A percentile compares a stretch with the other conserved stretches of the same genome.
phyloP scores from a whole-genome alignment of 257 asterid species.

The Solanum sparsipilum region DNA sequence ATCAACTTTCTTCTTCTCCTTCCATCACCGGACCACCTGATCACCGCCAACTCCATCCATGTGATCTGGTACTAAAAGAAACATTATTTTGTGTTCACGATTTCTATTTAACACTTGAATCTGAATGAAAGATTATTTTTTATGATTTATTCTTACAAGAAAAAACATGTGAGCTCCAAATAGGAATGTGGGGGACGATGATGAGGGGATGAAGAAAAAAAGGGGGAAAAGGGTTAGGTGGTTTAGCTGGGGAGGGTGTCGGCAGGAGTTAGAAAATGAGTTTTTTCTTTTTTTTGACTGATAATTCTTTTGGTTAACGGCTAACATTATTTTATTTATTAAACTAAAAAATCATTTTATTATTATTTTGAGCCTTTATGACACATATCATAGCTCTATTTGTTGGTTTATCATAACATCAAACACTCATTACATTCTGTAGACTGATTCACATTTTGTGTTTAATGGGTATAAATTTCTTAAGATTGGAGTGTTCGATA shows the following conservation, averaged over 20 bases:
- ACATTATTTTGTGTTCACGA: background rate
- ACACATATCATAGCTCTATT: background rate
- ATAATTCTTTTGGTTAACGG: background rate
- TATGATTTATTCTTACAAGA: background rate
- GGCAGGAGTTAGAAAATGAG: background rate
- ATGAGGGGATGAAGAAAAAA: background rate
- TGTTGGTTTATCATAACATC: background rate
- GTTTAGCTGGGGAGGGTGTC: background rate
- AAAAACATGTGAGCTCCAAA: background rate
- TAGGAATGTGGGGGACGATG: background rate
- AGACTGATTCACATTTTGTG: background rate
- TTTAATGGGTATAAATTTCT: background rate
- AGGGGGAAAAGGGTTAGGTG: background rate
- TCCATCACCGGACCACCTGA: background rate
- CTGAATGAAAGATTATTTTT: background rate
- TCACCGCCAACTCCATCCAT: background rate
- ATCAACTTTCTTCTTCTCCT: background rate
- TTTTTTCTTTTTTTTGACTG: background rate
- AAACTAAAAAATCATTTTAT: background rate
- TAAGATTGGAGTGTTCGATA: background rate
- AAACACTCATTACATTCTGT: background rate
- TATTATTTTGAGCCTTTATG: background rate
- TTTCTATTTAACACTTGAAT: background rate
- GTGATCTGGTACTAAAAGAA: background rate
- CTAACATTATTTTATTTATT: background rate